A percentile compares a stretch with the other conserved stretches of the same genome.
phyloP scores from a whole-genome alignment of 306 rosid species.

The Coriaria nepalensis region DNA sequence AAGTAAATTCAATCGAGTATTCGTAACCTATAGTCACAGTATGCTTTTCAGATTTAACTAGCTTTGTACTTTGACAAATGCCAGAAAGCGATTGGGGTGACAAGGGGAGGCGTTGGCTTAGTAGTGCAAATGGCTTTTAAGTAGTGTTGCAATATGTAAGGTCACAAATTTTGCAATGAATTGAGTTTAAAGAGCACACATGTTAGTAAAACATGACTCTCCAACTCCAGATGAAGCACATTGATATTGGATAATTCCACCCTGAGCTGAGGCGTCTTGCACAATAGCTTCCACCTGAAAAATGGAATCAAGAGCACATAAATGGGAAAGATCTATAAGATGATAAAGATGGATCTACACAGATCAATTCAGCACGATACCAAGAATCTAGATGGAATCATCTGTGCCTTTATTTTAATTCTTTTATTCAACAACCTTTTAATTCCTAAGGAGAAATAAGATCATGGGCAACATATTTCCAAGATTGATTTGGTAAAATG shows the following conservation, averaged over 20 bases:
- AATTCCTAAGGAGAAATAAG: no score
- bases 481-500: no score
- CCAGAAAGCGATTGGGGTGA: neutral
- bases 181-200: neutral
- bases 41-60: no score
- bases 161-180: neutral
- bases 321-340: neutral
- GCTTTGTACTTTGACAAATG: neutral
- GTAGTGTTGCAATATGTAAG: no score
- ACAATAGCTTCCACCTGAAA: conserved; percentile 78
- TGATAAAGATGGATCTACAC: neutral
- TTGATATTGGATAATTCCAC: conserved; percentile 52
- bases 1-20: conserved; percentile 11
- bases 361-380: neutral
- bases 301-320: conserved; percentile 14
- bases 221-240: conserved; percentile 68
- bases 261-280: conserved; percentile 62
- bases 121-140: no score
- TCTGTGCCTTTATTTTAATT: no score
- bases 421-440: no score
- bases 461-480: no score
- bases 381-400: neutral
- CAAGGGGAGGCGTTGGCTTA: neutral
- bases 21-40: neutral
- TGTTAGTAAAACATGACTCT: conserved; percentile 49